A percentile compares a stretch with the other conserved stretches of the same genome.
These are phyloP conservation scores for Tephrocybe sp. DNA, from an alignment of 768 basidiomycete genomes.

Conservation along the genomic window DNA sequence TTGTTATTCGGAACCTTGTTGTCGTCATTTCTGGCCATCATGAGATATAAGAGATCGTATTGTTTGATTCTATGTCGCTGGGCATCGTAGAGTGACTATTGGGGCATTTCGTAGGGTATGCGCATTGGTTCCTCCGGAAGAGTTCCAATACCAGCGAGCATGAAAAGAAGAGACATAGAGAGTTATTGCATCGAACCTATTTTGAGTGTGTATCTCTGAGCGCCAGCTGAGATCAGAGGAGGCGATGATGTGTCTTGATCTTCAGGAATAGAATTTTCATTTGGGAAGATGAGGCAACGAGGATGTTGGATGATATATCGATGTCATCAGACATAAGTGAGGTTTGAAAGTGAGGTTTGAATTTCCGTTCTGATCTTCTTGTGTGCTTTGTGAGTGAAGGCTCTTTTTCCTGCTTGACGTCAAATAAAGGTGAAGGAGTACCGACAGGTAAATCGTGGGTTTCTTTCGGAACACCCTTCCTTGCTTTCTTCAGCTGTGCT, in stretches of 20 bases:
- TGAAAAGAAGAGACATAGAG: not conserved
- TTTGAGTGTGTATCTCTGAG: constrained; percentile 8
- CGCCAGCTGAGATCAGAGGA: constrained; percentile 1
- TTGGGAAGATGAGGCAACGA: constrained; percentile 3
- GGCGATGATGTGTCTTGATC: not conserved
- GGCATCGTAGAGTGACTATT: too few species aligned
- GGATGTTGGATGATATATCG: constrained; percentile 8
- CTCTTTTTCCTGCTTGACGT: constrained; percentile 10
- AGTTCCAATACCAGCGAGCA: not conserved
- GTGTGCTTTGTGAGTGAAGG: not conserved
- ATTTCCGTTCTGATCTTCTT: not conserved
- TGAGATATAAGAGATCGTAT: too few species aligned
- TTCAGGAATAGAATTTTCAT: not conserved
- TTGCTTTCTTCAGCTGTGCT: constrained; percentile 25
- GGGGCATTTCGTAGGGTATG: too few species aligned
- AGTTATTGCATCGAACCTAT: not conserved
- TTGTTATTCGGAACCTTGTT: too few species aligned
- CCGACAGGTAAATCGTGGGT: constrained; percentile 39
- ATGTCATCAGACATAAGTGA: not conserved
- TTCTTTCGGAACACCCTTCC: constrained; percentile 20
- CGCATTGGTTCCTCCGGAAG: too few species aligned
- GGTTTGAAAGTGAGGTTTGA: not conserved
- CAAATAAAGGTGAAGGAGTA: constrained; percentile 21
- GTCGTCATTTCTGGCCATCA: too few species aligned
- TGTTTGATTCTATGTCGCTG: too few species aligned